Base-by-base conservation (phyloP, 1,284 basidiomycete species). In the Apiotrichum gamsii region DNA sequence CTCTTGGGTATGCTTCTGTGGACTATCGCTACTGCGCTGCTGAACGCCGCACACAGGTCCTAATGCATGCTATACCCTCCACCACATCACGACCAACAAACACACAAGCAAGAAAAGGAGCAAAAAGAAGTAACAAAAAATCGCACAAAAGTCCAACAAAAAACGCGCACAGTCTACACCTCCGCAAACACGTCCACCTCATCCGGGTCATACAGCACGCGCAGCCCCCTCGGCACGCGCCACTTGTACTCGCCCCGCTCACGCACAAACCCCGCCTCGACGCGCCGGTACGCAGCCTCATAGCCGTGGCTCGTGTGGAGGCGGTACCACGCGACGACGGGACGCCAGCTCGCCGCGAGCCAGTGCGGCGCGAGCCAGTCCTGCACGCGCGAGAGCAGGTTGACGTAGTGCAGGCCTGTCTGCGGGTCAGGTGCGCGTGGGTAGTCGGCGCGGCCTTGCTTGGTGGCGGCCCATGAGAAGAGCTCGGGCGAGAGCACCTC, bases 361-460 rank as follows among this genome's bases (percentile, higher is more conserved):
- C 34, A 29, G 24, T 37, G 15, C 23, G 20, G 11, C 37, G 3
- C 9, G 24, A 14, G 8, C 42, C 18, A 21, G 42, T 42, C 4
- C 50, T 39, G 16, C 45, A 34, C 32, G 16, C 18, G 32, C 32
- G 8, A 20, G 5, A 36, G 36, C 8, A 46, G n/a, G 39, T 59
- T n/a, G n/a, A n/a, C n/a, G n/a, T n/a, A n/a, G n/a, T n/a, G 16
- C 5, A 62, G 47, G 31, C 45, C 47, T 1, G 58, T 60, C 3
- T 58, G 52, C 13, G 56, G 58, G 31, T 62, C 60, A 15, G n/a
- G n/a, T n/a, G n/a, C 19, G 9, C 46, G 49, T 3, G 60, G 60
- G 20, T 35, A 30, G 28, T 34, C 31, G 14, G 8, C 8, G 16
- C 3, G 8, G 16, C 8, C 32, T 16, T 6, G 18, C 3, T 2